Percentiles rank a stretch among this genome's conserved stretches.
These are phyloP conservation scores for Gelatoporia subvermispora DNA, from an alignment of 768 basidiomycete species.

Conservation along the genomic window DNA sequence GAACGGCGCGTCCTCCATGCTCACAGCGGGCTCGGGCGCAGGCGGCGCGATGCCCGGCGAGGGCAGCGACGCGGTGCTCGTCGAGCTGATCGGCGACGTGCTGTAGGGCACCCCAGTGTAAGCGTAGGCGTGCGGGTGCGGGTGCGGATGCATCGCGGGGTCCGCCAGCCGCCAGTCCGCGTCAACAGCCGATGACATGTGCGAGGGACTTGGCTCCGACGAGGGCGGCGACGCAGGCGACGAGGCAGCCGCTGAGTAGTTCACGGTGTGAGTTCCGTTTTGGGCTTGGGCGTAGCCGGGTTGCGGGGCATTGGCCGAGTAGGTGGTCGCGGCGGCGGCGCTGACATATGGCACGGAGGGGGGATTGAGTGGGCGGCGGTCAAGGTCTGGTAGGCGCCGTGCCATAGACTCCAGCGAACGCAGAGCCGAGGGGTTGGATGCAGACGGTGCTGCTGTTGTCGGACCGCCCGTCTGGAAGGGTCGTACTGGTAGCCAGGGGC, in stretches of 20 bases:
- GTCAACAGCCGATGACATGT: slow-evolving; percentile 3
- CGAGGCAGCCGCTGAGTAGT: slow-evolving; percentile 1
- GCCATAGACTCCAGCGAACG: slow-evolving; percentile 17
- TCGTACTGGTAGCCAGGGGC: slow-evolving; percentile 14
- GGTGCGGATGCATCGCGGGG: background rate
- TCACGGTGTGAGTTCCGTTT: background rate
- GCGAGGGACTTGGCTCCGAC: slow-evolving; percentile 10
- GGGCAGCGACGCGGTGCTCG: slow-evolving; percentile 11
- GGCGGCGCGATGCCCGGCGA: slow-evolving; percentile 11
- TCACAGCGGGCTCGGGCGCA: slow-evolving; percentile 1
- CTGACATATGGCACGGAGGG: background rate
- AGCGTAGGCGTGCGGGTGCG: background rate
- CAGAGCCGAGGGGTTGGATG: slow-evolving; percentile 14
- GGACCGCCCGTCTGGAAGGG: slow-evolving; percentile 8
- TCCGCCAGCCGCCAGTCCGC: no score
- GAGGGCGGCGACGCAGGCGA: background rate
- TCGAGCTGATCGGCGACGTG: slow-evolving; percentile 11
- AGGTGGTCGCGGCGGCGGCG: slow-evolving; percentile 1
- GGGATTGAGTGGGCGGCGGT: background rate
- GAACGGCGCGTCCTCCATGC: slow-evolving; percentile 23
- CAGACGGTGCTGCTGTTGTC: slow-evolving; percentile 8
- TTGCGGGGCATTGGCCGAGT: slow-evolving; percentile 1
- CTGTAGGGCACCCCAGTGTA: slow-evolving; percentile 2
- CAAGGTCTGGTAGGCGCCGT: slow-evolving; percentile 16
- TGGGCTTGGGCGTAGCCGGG: background rate